Percentiles rank a stretch among this genome's conserved stretches.
Conservation (phyloP, 306 rosid species). For the Trichosanthes truncata region DNA sequence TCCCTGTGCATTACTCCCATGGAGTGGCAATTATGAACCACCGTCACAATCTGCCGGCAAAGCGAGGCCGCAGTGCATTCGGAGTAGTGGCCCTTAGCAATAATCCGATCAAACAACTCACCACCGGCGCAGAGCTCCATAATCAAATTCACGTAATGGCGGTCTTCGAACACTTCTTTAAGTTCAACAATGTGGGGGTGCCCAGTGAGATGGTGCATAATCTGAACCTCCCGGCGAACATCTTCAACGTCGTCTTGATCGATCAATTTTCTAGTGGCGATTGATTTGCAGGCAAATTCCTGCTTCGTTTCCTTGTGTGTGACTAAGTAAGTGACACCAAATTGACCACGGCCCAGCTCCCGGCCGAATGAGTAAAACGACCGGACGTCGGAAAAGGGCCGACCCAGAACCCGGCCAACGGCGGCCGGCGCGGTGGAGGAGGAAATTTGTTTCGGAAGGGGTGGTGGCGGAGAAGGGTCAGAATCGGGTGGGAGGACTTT, state of each 20-base stretch:
- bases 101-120: slow-evolving; percentile 87
- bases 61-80: slow-evolving; percentile 82
- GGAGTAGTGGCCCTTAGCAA: slow-evolving; percentile 76
- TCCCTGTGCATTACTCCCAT: slow-evolving; percentile 97
- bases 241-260: slow-evolving; percentile 74
- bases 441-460: background rate
- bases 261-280: slow-evolving; percentile 70
- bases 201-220: slow-evolving; percentile 98
- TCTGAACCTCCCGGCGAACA: slow-evolving; percentile 84
- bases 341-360: slow-evolving; percentile 97
- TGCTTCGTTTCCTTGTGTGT: slow-evolving; percentile 57
- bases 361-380: slow-evolving; percentile 65
- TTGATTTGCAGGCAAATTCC: slow-evolving; percentile 86
- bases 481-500: slow-evolving; percentile 44
- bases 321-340: slow-evolving; percentile 77
- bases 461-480: slow-evolving; percentile 23
- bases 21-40: slow-evolving; percentile 75
- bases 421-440: slow-evolving; percentile 4
- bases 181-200: slow-evolving; percentile 89
- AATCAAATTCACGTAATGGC: slow-evolving; percentile 79
- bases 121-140: slow-evolving; percentile 99
- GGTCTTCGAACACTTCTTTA: slow-evolving; percentile 82
- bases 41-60: slow-evolving; percentile 83
- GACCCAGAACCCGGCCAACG: slow-evolving; percentile 68
- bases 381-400: slow-evolving; percentile 75